Conservation (phyloP, 2,329 filamentous ascomycete species). For the Albifimbria verrucaria region DNA sequence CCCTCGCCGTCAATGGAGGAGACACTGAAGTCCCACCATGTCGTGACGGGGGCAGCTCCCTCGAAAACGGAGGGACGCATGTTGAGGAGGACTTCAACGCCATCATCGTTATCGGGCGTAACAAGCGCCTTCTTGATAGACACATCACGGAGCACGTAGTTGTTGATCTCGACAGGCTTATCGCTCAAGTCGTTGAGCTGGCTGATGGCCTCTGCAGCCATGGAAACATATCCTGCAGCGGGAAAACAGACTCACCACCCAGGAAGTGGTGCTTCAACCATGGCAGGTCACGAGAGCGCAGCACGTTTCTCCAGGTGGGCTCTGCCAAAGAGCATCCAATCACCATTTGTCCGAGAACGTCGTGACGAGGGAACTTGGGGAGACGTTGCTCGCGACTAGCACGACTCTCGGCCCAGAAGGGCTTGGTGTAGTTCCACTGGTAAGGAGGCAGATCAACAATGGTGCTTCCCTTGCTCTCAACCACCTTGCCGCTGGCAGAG, state of each 20-base stretch:
- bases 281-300: slow-evolving; percentile 43
- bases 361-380: slow-evolving; percentile 32
- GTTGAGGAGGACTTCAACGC: slow-evolving; percentile 19
- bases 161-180: slow-evolving; percentile 2
- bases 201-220: slow-evolving; percentile 37
- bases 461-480: slow-evolving; percentile 7
- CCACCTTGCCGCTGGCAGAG: slow-evolving; percentile 13
- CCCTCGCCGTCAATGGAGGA: slow-evolving; percentile 17
- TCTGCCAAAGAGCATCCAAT: slow-evolving; percentile 18
- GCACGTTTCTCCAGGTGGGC: slow-evolving; percentile 43
- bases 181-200: slow-evolving; percentile 7
- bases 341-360: slow-evolving; percentile 37
- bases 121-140: slow-evolving; percentile 25
- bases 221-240: slow-evolving; percentile 39
- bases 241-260: slow-evolving; percentile 45
- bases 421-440: slow-evolving; percentile 25
- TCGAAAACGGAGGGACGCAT: slow-evolving; percentile 6
- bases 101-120: slow-evolving; percentile 23
- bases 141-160: slow-evolving; percentile 22
- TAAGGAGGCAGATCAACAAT: slow-evolving; percentile 24
- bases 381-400: slow-evolving; percentile 32
- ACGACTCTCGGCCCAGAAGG: slow-evolving; percentile 22
- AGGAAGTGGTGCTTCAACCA: slow-evolving; percentile 56
- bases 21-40: slow-evolving; percentile 27
- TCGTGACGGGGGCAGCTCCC: background rate